Evolutionary conservation across 148 eudicot species (phyloP), one percentile per base, ranked within the genome.

Genomic region (Vaccinium corymbosum): DNA sequence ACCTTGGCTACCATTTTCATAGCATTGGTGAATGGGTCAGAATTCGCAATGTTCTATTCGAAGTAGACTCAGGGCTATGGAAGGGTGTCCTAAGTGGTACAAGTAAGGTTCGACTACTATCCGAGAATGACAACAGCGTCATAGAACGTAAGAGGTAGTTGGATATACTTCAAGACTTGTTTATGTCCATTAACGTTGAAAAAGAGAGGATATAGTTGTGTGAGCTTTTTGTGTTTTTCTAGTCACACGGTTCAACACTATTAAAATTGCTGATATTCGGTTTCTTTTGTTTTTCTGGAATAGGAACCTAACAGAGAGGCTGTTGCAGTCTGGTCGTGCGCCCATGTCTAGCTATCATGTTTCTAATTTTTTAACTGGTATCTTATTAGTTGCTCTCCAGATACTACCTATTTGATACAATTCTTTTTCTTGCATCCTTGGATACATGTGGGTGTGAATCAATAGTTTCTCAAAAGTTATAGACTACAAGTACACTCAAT

Each of bases 101-200:
- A 53, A 79, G 64, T 79, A 79, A 79, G 61, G 66, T 79, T 79
- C 81, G 81, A 56, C 81, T 79, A 55, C 32, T 79, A 79, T 53
- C 81, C n/a, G 50, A 79, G 49, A 55, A 55, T 29, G 81, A 79
- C 66, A 29, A 17, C 22, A 55, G 68, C 25, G 68, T 79, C 19
- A 22, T 29, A 53, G 81, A 79, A 79, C 25, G 49, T 19, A 53
- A 53, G 62, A 79, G 81, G 81, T 79, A 53, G 81, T 78, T 62
- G 35, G 55, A 38, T 53, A 52, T 51, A 78, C n/a, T 52, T 78
- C 38, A 25, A 78, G 42, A 78, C 38, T 52, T 52, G 80, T 76
- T 32, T 35, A 17, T 73, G 49, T 73, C 48, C 50, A 17, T 38
- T 15, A 3, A 73, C 1, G 46, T 73, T 42, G 76, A 73, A 73